Conservation (phyloP, 2,329 filamentous ascomycete species). For the Talaromyces rugulosus region DNA sequence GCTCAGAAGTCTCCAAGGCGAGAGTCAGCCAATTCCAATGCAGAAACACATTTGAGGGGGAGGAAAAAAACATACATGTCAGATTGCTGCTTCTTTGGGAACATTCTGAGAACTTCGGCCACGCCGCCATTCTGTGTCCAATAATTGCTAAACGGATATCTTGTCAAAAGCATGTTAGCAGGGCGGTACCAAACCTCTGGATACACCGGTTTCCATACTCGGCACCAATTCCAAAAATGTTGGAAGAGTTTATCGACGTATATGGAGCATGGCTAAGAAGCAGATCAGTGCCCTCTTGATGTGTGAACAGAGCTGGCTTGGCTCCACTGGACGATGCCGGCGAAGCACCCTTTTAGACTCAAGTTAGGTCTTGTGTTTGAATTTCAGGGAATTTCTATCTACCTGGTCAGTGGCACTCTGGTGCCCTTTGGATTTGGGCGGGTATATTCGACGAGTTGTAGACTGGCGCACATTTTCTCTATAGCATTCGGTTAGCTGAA, state of each 20-base stretch:
- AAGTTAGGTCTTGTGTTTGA: neutral
- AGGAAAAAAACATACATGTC: slow-evolving; percentile 9
- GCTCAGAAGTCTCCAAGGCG: slow-evolving; percentile 6
- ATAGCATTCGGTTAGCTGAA: neutral
- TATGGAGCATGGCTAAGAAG: slow-evolving; percentile 13
- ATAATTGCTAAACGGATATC: slow-evolving; percentile 13
- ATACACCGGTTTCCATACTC: slow-evolving; percentile 2
- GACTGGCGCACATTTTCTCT: slow-evolving; percentile 9
- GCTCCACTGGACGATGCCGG: slow-evolving; percentile 6
- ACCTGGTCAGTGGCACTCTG: slow-evolving; percentile 7
- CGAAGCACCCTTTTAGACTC: slow-evolving; percentile 1
- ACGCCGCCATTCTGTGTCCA: slow-evolving; percentile 13
- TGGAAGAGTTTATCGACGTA: slow-evolving; percentile 2
- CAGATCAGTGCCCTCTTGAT: slow-evolving; percentile 10
- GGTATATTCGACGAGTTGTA: slow-evolving; percentile 6
- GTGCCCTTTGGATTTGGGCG: slow-evolving; percentile 3
- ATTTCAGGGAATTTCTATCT: neutral
- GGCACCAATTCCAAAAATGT: slow-evolving; percentile 11
- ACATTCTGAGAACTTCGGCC: slow-evolving; percentile 9
- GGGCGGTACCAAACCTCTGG: neutral
- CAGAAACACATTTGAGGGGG: too few relatives aligned
- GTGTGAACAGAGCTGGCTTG: slow-evolving; percentile 11
- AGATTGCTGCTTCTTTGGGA: slow-evolving; percentile 11
- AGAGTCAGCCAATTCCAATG: neutral
- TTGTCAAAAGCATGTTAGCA: neutral